Evolutionary conservation across 164 flowering plant species (phyloP).

Genomic region (Vitis riparia): DNA sequence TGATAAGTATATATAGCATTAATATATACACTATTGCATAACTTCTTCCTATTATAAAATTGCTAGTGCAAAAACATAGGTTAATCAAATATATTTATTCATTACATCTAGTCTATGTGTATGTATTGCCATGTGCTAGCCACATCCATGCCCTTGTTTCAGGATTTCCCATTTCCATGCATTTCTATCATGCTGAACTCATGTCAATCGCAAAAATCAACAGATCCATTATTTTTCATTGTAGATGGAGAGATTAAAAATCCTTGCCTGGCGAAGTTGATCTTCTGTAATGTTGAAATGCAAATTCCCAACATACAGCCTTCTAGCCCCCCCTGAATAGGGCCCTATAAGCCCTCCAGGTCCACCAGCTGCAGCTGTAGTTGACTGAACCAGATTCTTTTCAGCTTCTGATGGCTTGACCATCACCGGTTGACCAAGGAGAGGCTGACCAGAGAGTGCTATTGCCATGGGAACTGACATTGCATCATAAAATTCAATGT

Average conservation of each 20-base stretch:
- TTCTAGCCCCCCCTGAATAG: slow-evolving; percentile 79
- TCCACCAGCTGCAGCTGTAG: slow-evolving; percentile 49
- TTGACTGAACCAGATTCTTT: slow-evolving; percentile 89
- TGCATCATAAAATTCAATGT: slow-evolving; percentile 90
- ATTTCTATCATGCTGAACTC: not conserved
- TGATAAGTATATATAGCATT: too few species aligned
- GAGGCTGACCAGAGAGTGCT: slow-evolving; percentile 90
- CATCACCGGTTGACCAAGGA: slow-evolving; percentile 88
- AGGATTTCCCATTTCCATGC: not conserved
- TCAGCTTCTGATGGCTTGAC: slow-evolving; percentile 99
- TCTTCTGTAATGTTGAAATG: slow-evolving; percentile 82
- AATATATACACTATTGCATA: too few species aligned
- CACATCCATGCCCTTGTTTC: not conserved
- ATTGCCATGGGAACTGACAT: slow-evolving; percentile 99
- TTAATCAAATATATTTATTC: too few species aligned
- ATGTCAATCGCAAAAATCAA: too few species aligned
- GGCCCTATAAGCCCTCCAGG: slow-evolving; percentile 56
- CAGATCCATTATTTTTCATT: not conserved
- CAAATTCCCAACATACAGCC: slow-evolving; percentile 88
- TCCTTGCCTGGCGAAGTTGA: slow-evolving; percentile 78
- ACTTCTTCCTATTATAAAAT: too few species aligned
- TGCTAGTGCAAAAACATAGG: too few species aligned
- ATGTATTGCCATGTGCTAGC: too few species aligned
- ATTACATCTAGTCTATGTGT: too few species aligned
- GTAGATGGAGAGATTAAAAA: not conserved